phyloP scores from a whole-genome alignment of 2,329 filamentous ascomycete genomes.

The Aspergillus sp. region DNA sequence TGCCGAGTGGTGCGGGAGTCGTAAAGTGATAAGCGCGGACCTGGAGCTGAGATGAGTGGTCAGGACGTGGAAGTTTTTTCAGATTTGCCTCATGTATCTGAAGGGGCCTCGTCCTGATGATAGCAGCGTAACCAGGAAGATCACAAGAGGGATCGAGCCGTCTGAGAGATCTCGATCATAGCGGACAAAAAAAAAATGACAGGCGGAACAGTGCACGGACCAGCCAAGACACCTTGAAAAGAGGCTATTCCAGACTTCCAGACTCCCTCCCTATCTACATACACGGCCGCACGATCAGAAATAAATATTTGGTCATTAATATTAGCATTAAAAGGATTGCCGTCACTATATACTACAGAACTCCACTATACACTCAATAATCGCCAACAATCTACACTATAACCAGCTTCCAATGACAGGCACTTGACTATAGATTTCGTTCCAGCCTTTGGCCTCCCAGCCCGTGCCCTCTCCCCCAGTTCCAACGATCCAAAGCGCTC shows the following conservation, averaged over 20 bases:
- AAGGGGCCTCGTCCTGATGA: background rate
- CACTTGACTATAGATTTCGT: conserved; percentile 69
- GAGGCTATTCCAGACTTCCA: background rate
- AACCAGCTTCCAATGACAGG: conserved; percentile 61
- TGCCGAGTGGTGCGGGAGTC: background rate
- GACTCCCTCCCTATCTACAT: background rate
- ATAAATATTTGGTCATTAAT: background rate
- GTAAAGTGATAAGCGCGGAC: background rate
- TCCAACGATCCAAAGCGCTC: conserved; percentile 78
- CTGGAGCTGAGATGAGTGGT: conserved; percentile 7
- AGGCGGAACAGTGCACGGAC: conserved; percentile 1
- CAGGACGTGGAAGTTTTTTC: background rate
- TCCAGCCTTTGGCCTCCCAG: conserved; percentile 81
- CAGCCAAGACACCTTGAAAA: conserved; percentile 5
- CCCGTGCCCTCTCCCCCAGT: conserved; percentile 70
- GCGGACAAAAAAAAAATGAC: background rate
- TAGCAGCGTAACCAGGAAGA: background rate
- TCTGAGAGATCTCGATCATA: background rate
- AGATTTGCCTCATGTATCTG: background rate
- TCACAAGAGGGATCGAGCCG: background rate
- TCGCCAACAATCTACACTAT: conserved; percentile 27
- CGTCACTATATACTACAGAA: background rate
- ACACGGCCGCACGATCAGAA: background rate
- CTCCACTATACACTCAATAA: background rate
- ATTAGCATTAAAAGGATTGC: conserved; percentile 5